Percentiles rank a stretch among this genome's conserved stretches.
Evolutionary conservation across 208 protist species (phyloP).

Genomic region (Wallacemonas collosoma): DNA sequence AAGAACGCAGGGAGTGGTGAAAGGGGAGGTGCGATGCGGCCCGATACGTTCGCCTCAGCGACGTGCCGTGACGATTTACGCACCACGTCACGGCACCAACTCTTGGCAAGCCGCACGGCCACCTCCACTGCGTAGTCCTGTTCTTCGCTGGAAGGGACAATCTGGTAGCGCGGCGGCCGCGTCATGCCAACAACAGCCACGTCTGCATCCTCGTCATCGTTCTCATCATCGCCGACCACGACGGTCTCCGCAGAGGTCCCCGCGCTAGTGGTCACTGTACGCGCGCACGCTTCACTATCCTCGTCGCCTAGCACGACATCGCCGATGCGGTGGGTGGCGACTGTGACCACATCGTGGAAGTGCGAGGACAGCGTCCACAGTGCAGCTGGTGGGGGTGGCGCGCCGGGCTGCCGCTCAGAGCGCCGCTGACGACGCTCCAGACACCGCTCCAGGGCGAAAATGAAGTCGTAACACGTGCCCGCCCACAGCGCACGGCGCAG

Average conservation of each 20-base stretch:
- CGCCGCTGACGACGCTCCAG: slow-evolving; percentile 45
- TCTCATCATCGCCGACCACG: slow-evolving; percentile 36
- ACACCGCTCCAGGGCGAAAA: slow-evolving; percentile 55
- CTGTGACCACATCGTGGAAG: slow-evolving; percentile 67
- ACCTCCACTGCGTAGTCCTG: slow-evolving; percentile 63
- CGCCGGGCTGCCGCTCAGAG: slow-evolving; percentile 24
- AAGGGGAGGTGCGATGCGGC: not conserved
- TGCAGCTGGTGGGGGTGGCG: slow-evolving; percentile 42
- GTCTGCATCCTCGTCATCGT: slow-evolving; percentile 32
- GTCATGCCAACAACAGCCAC: slow-evolving; percentile 18
- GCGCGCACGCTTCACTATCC: not conserved
- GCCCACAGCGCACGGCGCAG: slow-evolving; percentile 52
- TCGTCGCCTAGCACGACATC: slow-evolving; percentile 24
- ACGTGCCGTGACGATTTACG: not conserved
- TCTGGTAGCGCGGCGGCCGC: not conserved
- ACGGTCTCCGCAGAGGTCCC: slow-evolving; percentile 20
- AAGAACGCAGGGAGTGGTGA: not conserved
- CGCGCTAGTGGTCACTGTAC: too few relatives aligned
- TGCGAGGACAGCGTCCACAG: slow-evolving; percentile 83
- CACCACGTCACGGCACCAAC: slow-evolving; percentile 47
- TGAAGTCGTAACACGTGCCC: slow-evolving; percentile 51
- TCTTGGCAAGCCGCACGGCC: slow-evolving; percentile 43
- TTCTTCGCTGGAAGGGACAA: slow-evolving; percentile 61
- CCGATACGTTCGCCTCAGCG: too few relatives aligned
- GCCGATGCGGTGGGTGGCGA: slow-evolving; percentile 76